phyloP scores from a whole-genome alignment of 2,329 filamentous ascomycete genomes.

The Penicillium sp. region DNA sequence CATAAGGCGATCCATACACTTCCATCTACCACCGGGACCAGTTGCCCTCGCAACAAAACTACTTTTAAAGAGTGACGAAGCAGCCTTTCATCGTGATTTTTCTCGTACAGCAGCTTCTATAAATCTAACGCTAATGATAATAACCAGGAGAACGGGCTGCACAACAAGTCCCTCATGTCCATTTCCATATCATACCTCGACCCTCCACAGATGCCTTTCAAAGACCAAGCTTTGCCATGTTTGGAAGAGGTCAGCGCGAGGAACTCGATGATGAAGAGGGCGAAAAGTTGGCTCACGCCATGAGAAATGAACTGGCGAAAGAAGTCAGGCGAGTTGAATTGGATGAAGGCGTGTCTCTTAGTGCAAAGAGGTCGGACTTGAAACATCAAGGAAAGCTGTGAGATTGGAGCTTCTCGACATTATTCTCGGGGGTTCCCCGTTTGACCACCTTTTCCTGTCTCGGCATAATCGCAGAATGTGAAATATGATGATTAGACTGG shows the following conservation, averaged over 20 bases:
- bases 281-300: conserved; percentile 38
- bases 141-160: conserved; percentile 73
- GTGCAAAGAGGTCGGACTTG: conserved; percentile 14
- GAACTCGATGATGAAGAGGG: conserved; percentile 54
- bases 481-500: background rate
- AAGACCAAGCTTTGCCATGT: conserved; percentile 47
- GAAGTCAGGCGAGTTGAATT: conserved; percentile 41
- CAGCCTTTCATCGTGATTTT: background rate
- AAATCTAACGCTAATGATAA: conserved; percentile 8
- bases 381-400: conserved; percentile 28
- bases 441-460: background rate
- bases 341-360: conserved; percentile 44
- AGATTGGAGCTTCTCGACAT: background rate
- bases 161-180: conserved; percentile 90
- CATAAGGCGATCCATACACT: background rate
- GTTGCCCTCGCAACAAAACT: background rate
- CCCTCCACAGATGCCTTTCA: conserved; percentile 52
- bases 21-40: background rate
- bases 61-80: background rate
- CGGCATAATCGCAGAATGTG: background rate
- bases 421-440: background rate
- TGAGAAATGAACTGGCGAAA: conserved; percentile 43
- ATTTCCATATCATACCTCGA: conserved; percentile 91
- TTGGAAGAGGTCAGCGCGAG: conserved; percentile 52
- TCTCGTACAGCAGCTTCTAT: background rate